These are phyloP conservation scores for Piloderma croceum DNA, from an alignment of 768 basidiomycete genomes.

Conservation along the genomic window DNA sequence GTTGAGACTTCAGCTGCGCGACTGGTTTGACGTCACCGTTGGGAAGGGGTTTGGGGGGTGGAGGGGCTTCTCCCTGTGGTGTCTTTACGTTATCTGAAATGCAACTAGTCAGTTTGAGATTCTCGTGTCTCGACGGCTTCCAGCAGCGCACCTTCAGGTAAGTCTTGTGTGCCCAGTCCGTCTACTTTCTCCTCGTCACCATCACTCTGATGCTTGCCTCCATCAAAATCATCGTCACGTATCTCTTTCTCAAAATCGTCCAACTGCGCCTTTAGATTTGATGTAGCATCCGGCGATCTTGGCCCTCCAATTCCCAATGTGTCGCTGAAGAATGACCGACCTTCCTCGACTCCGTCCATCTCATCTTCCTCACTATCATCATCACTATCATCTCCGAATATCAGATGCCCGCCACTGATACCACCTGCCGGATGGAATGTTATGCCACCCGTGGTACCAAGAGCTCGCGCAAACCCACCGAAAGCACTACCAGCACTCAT, in stretches of 20 bases:
- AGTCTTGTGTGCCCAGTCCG: slow-evolving; percentile 15
- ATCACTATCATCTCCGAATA: slow-evolving; percentile 66
- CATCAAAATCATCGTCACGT: slow-evolving; percentile 28
- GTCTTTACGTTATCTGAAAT: no score
- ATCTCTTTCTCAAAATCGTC: slow-evolving; percentile 57
- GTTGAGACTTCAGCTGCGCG: slow-evolving; percentile 44
- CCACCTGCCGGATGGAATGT: slow-evolving; percentile 54
- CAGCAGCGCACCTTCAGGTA: slow-evolving; percentile 9
- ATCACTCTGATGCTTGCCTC: no score
- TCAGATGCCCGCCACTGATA: slow-evolving; percentile 47
- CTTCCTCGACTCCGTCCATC: slow-evolving; percentile 18
- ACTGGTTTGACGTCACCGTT: slow-evolving; percentile 45
- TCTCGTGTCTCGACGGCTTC: slow-evolving; percentile 34
- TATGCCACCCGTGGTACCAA: slow-evolving; percentile 57
- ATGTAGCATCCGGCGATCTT: slow-evolving; percentile 48
- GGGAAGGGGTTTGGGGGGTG: slow-evolving; percentile 37
- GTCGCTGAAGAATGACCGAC: slow-evolving; percentile 45
- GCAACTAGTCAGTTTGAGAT: slow-evolving; percentile 20
- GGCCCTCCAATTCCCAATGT: slow-evolving; percentile 38
- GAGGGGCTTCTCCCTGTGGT: slow-evolving; percentile 41
- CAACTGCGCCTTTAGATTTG: slow-evolving; percentile 53
- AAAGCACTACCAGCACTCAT: slow-evolving; percentile 33
- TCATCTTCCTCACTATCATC: slow-evolving; percentile 59
- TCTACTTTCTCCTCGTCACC: slow-evolving; percentile 28
- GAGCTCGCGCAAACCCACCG: slow-evolving; percentile 48